phyloP scores from a whole-genome alignment of 106 monocot species.

The Dendrobium nobile region DNA sequence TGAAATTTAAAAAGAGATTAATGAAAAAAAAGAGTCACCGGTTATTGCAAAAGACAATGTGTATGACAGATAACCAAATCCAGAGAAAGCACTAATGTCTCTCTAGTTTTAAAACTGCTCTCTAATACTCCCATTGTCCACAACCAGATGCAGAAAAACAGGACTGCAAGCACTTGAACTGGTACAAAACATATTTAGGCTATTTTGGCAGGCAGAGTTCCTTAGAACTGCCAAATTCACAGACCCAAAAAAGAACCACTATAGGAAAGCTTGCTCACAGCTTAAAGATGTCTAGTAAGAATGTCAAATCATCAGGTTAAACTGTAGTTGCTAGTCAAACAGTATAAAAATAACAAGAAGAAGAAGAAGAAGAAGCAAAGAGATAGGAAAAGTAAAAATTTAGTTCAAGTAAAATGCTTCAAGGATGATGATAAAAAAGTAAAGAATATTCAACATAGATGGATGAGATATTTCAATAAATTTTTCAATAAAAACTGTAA shows the following conservation, averaged over 20 bases:
- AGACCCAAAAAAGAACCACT: not conserved
- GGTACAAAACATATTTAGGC: not conserved
- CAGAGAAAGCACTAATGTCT: not conserved
- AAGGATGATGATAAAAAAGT: too few relatives aligned
- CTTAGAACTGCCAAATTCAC: not conserved
- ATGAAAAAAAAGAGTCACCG: not conserved
- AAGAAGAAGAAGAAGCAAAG: too few relatives aligned
- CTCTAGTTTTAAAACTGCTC: not conserved
- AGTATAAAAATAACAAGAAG: too few relatives aligned
- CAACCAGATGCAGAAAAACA: not conserved
- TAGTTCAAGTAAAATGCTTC: too few relatives aligned
- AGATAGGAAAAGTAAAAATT: too few relatives aligned
- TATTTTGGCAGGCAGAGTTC: not conserved
- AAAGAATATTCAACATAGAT: too few relatives aligned
- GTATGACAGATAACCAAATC: not conserved
- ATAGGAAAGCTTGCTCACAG: not conserved
- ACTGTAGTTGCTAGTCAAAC: not conserved
- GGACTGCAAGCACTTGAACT: not conserved
- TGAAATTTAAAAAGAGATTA: constrained; percentile 13
- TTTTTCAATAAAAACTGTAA: too few relatives aligned
- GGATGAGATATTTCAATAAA: too few relatives aligned
- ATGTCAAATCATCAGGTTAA: not conserved
- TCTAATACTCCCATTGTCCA: not conserved
- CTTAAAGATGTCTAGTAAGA: not conserved
- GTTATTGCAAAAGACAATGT: not conserved